phyloP scores from a whole-genome alignment of 768 basidiomycete species.

The Dacryopinax primogenitus region DNA sequence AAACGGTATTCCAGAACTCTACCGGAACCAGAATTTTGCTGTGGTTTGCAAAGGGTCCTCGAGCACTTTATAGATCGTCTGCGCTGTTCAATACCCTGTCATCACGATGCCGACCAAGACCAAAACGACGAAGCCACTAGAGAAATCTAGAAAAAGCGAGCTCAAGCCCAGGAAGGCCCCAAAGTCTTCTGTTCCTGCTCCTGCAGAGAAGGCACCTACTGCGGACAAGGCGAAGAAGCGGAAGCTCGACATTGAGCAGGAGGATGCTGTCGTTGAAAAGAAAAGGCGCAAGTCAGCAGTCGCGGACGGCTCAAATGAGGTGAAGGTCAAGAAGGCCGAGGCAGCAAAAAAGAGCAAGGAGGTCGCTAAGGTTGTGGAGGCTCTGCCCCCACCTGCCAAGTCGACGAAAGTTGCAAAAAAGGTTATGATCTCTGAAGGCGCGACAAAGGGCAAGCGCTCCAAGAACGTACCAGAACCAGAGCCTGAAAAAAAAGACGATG shows the following conservation, averaged over 20 bases:
- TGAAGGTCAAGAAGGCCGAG: background rate
- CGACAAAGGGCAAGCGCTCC: background rate
- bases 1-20: no score
- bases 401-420: background rate
- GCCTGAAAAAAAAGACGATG: slow-evolving; percentile 3
- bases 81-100: no score
- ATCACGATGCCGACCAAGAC: no score
- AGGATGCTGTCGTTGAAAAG: background rate
- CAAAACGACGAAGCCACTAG: no score
- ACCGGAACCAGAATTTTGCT: no score
- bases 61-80: no score
- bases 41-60: no score
- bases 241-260: background rate
- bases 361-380: background rate
- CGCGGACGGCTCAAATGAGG: no score
- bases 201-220: background rate
- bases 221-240: slow-evolving; percentile 1
- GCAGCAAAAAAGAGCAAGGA: background rate
- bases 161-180: background rate
- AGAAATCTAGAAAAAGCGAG: no score
- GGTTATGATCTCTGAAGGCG: background rate
- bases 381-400: background rate
- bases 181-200: background rate
- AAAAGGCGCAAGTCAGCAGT: background rate
- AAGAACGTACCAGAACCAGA: background rate